A percentile compares a stretch with the other conserved stretches of the same genome.
Conservation (phyloP, 345 rosid species). For the Citrus maxima region DNA sequence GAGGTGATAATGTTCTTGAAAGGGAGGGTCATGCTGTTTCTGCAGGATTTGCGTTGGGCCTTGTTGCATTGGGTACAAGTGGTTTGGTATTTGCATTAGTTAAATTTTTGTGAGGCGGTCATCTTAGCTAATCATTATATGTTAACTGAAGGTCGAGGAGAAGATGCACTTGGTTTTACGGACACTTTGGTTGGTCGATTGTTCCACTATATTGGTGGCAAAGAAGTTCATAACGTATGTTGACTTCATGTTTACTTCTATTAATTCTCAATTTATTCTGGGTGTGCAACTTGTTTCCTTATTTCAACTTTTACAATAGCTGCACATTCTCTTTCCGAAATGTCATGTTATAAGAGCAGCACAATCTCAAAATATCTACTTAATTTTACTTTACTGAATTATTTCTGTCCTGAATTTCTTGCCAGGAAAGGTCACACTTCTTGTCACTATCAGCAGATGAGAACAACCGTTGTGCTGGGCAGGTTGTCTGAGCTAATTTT, state of each 20-base stretch:
- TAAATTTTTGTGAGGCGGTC: background rate
- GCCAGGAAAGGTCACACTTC: conserved; percentile 63
- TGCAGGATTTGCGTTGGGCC: conserved; percentile 98
- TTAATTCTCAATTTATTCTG: conserved; percentile 15
- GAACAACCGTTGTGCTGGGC: conserved; percentile 57
- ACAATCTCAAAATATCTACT: conserved; percentile 3
- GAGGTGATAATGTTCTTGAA: conserved; percentile 98
- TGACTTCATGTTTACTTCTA: conserved; percentile 21
- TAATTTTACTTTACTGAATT: conserved; percentile 13
- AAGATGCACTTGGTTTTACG: conserved; percentile 67
- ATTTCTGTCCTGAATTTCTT: conserved; percentile 15
- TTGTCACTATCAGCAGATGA: conserved; percentile 56
- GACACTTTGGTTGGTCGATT: conserved; percentile 73
- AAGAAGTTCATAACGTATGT: conserved; percentile 63
- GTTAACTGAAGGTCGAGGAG: conserved; percentile 79
- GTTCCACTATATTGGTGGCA: conserved; percentile 86
- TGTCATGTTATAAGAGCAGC: conserved; percentile 12
- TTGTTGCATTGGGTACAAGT: conserved; percentile 84
- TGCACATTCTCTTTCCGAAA: conserved; percentile 5
- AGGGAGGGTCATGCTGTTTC: conserved; percentile 99
- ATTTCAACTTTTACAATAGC: background rate
- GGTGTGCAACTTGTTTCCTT: background rate
- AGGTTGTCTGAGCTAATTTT: conserved; percentile 47
- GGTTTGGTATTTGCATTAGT: conserved; percentile 11
- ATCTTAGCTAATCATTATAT: conserved; percentile 8